A percentile compares a stretch with the other conserved stretches of the same genome.
phyloP scores from a whole-genome alignment of 768 basidiomycete genomes.

The Cubamyces lactineus region DNA sequence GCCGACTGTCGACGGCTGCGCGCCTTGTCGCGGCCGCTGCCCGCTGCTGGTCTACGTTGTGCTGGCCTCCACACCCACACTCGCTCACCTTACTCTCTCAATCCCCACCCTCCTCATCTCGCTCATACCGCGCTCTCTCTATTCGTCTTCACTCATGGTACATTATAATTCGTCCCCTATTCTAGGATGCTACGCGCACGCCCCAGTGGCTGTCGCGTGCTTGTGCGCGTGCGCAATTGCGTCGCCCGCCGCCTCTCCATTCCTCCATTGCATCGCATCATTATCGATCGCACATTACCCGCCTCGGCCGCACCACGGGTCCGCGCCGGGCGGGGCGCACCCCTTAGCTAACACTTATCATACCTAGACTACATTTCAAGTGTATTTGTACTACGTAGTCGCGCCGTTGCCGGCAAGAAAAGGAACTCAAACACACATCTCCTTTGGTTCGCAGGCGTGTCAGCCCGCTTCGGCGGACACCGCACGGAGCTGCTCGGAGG shows the following conservation, averaged over 20 bases:
- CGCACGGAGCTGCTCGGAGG: conserved; percentile 4
- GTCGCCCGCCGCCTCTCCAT: conserved; percentile 1
- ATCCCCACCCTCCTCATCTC: conserved; percentile 19
- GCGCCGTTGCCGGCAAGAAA: conserved; percentile 13
- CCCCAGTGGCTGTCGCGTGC: conserved; percentile 8
- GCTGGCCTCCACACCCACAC: conserved; percentile 17
- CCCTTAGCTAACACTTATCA: conserved; percentile 19
- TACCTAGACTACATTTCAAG: conserved; percentile 26
- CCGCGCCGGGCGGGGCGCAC: conserved; percentile 3
- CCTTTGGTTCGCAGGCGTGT: background rate
- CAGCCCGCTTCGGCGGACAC: background rate
- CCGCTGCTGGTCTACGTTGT: conserved; percentile 1
- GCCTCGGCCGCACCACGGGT: background rate
- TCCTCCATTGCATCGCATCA: conserved; percentile 8
- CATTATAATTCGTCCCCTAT: conserved; percentile 25
- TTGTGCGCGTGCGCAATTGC: conserved; percentile 10
- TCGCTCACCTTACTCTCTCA: conserved; percentile 12
- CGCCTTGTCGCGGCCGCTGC: background rate
- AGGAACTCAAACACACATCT: conserved; percentile 15
- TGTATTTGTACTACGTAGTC: conserved; percentile 23
- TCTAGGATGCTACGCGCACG: conserved; percentile 8
- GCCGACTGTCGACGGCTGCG: background rate
- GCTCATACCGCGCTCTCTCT: conserved; percentile 31
- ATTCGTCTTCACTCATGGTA: conserved; percentile 27
- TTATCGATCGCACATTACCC: conserved; percentile 15